These are phyloP conservation scores for Tetrahymena malaccensis DNA, from an alignment of 73 alveolate genomes.

Conservation along the genomic window DNA sequence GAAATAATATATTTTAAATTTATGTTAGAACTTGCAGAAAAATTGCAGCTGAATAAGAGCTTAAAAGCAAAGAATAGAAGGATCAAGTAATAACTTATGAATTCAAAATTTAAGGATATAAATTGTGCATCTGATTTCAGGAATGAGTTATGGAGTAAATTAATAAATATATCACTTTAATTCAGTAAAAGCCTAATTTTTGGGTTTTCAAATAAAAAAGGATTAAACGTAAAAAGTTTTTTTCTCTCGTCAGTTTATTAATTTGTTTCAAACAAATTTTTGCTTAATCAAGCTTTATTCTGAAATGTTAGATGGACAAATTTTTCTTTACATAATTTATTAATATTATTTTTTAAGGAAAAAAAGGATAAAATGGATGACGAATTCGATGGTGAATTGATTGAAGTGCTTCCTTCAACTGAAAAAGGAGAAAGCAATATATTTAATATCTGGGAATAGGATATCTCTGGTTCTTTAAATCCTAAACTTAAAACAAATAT, in stretches of 20 bases:
- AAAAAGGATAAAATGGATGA: neutral
- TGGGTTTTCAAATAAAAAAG: neutral
- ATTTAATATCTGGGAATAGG: neutral
- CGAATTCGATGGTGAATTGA: neutral
- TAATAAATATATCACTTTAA: neutral
- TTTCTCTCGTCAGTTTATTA: neutral
- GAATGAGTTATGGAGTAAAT: neutral
- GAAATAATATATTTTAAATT: neutral
- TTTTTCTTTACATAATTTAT: neutral
- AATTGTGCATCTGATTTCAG: neutral
- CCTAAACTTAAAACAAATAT: neutral
- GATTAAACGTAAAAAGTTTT: neutral
- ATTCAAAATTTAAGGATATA: neutral
- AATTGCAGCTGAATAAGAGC: neutral
- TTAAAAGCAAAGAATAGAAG: neutral
- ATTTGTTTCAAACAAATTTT: neutral
- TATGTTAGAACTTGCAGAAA: neutral
- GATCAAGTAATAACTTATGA: neutral
- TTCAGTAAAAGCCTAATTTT: neutral
- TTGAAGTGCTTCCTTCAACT: neutral
- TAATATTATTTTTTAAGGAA: neutral
- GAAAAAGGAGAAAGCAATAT: neutral
- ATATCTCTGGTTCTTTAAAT: neutral
- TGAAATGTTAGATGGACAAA: neutral
- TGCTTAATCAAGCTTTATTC: neutral